These are phyloP conservation scores for Trapa incisa DNA, from an alignment of 345 rosid genomes.

Conservation along the genomic window DNA sequence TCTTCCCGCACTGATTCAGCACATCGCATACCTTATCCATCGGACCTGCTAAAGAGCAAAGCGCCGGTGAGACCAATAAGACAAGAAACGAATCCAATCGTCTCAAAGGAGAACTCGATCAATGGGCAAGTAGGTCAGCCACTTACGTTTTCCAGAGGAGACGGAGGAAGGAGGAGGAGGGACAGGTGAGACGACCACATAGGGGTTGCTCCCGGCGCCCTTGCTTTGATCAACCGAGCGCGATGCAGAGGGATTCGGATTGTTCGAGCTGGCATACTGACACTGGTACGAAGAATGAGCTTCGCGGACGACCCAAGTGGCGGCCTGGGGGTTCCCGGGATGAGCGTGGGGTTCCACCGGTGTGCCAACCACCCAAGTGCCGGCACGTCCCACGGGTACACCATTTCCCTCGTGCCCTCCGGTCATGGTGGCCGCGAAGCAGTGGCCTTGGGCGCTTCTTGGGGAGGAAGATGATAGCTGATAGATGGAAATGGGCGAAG, in stretches of 20 bases:
- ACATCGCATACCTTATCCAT: constrained; percentile 30
- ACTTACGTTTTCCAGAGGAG: constrained; percentile 1
- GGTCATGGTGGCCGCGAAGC: neutral
- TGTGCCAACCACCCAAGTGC: constrained; percentile 4
- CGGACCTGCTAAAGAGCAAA: constrained; percentile 31
- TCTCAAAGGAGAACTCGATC: neutral
- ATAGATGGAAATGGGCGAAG: too few relatives aligned
- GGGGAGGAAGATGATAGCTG: neutral
- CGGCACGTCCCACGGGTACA: neutral
- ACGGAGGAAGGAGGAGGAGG: neutral
- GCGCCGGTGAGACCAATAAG: neutral
- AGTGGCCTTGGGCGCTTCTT: neutral
- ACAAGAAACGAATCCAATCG: neutral
- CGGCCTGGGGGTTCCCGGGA: constrained; percentile 2
- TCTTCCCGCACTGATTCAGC: constrained; percentile 51
- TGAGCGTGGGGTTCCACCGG: constrained; percentile 1
- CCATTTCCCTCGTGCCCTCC: neutral
- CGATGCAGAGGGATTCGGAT: constrained; percentile 1
- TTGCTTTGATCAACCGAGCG: neutral
- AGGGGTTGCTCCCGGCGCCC: constrained; percentile 1
- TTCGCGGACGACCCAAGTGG: neutral
- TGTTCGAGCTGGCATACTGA: neutral
- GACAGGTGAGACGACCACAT: neutral
- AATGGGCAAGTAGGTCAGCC: neutral
- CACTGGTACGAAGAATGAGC: neutral